These are phyloP conservation scores for Yarrowia bubula DNA, from an alignment of 805 yeast genomes.

Conservation along the genomic window DNA sequence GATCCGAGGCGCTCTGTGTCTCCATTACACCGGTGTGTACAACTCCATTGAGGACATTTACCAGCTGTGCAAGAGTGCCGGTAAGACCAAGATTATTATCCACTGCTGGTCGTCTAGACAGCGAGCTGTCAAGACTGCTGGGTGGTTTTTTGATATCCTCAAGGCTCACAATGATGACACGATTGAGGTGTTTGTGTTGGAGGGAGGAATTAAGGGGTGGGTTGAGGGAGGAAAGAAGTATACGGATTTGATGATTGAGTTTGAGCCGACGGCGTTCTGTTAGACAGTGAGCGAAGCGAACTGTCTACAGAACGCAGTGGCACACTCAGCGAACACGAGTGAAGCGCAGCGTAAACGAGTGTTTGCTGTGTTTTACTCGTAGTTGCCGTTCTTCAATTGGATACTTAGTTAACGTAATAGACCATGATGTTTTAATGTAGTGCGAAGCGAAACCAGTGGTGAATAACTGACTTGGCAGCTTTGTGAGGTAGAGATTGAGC, in stretches of 20 bases:
- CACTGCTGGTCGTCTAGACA: conserved; percentile 33
- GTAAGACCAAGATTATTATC: conserved; percentile 31
- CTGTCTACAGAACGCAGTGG: no score
- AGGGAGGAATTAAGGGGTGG: conserved; percentile 34
- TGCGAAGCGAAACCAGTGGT: no score
- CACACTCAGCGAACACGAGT: no score
- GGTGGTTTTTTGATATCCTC: conserved; percentile 32
- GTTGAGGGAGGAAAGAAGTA: conserved; percentile 33
- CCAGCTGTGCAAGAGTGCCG: conserved; percentile 31
- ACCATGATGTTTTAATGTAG: no score
- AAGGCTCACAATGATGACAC: conserved; percentile 28
- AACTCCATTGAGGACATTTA: conserved; percentile 31
- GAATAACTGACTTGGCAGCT: no score
- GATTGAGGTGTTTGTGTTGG: conserved; percentile 30
- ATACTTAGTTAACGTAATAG: no score
- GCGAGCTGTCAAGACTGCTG: conserved; percentile 33
- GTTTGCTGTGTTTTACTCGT: no score
- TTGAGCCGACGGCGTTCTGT: conserved; percentile 29
- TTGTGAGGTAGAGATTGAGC: no score
- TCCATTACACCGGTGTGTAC: conserved; percentile 25
- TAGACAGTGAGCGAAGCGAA: not conserved
- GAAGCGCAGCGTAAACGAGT: no score
- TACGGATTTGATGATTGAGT: conserved; percentile 33
- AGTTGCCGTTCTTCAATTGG: no score
- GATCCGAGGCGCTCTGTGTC: conserved; percentile 32